These are phyloP conservation scores for Orbilia javanica DNA, from an alignment of 2,329 filamentous ascomycete species.

Conservation along the genomic window DNA sequence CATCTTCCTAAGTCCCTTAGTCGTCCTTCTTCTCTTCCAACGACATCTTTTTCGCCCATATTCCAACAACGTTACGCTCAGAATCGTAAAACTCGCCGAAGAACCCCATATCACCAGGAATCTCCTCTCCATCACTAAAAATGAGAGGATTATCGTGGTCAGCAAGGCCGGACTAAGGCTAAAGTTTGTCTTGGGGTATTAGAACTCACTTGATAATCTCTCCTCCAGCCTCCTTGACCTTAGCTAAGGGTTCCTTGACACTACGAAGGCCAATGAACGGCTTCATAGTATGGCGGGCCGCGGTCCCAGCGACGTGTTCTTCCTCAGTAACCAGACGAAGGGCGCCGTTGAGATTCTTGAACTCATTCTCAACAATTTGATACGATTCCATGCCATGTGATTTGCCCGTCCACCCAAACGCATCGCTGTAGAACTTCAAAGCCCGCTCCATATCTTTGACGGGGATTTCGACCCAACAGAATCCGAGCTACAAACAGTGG, in stretches of 20 bases:
- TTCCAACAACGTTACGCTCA: slow-evolving; percentile 49
- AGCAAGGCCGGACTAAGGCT: not conserved
- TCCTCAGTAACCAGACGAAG: slow-evolving; percentile 23
- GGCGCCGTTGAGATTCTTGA: slow-evolving; percentile 47
- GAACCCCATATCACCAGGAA: slow-evolving; percentile 46
- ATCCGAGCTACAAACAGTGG: slow-evolving; percentile 10
- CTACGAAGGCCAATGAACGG: slow-evolving; percentile 41
- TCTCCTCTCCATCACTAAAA: slow-evolving; percentile 29
- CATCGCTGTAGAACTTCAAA: slow-evolving; percentile 45
- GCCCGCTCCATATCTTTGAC: slow-evolving; percentile 52
- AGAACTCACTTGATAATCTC: slow-evolving; percentile 43
- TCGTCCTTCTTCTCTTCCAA: not conserved
- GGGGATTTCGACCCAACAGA: slow-evolving; percentile 56
- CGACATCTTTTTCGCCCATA: slow-evolving; percentile 38
- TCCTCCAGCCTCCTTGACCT: slow-evolving; percentile 48
- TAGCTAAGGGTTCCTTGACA: slow-evolving; percentile 36
- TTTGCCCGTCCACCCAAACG: slow-evolving; percentile 37
- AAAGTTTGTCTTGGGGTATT: not conserved
- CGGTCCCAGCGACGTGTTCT: slow-evolving; percentile 34
- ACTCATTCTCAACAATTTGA: slow-evolving; percentile 35
- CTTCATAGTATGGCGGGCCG: slow-evolving; percentile 22
- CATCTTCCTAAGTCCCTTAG: not conserved
- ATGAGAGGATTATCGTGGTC: not conserved
- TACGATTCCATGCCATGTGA: not conserved
- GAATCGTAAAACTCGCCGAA: slow-evolving; percentile 45